Evolutionary conservation across 2,329 filamentous ascomycete species (phyloP).

Genomic region (Colletotrichum higginsianum): DNA sequence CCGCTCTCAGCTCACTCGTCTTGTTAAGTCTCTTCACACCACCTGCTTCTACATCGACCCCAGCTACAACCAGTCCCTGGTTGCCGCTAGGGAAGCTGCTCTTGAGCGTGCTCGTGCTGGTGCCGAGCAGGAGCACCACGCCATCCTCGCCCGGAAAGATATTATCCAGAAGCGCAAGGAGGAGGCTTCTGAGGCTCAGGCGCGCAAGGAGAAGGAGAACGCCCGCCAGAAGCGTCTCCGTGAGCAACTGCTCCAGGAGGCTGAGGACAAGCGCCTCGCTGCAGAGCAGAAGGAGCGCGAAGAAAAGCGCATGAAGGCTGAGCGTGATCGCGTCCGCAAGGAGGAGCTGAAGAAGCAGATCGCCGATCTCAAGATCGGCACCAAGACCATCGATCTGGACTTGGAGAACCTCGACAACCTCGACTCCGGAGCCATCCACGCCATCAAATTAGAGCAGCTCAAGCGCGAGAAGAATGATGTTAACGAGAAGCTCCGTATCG

Average conservation of each 20-base stretch:
- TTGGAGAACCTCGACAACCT: slow-evolving; percentile 87
- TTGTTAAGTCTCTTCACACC: slow-evolving; percentile 91
- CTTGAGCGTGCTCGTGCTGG: slow-evolving; percentile 87
- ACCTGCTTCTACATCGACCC: slow-evolving; percentile 98
- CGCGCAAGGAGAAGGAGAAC: slow-evolving; percentile 92
- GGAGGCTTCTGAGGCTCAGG: slow-evolving; percentile 88
- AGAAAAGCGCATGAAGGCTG: slow-evolving; percentile 85
- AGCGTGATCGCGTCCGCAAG: slow-evolving; percentile 90
- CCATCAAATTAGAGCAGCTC: slow-evolving; percentile 94
- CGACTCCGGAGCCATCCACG: slow-evolving; percentile 90
- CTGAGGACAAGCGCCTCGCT: slow-evolving; percentile 89
- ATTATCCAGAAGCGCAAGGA: slow-evolving; percentile 98
- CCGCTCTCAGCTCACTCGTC: slow-evolving; percentile 90
- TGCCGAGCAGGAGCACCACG: slow-evolving; percentile 91
- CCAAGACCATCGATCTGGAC: slow-evolving; percentile 83
- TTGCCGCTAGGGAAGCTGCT: slow-evolving; percentile 84
- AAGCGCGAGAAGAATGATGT: slow-evolving; percentile 99
- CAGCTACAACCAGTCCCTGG: slow-evolving; percentile 84
- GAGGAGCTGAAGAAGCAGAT: slow-evolving; percentile 95
- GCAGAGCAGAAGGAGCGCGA: slow-evolving; percentile 95
- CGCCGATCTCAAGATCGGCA: slow-evolving; percentile 89
- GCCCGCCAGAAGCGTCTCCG: slow-evolving; percentile 89
- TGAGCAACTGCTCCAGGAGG: slow-evolving; percentile 89
- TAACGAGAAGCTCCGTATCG: slow-evolving; percentile 90
- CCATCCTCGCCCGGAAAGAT: slow-evolving; percentile 87